Conservation (phyloP, 495 filamentous ascomycete genomes). For the Penicillium macrosclerotiorum region DNA sequence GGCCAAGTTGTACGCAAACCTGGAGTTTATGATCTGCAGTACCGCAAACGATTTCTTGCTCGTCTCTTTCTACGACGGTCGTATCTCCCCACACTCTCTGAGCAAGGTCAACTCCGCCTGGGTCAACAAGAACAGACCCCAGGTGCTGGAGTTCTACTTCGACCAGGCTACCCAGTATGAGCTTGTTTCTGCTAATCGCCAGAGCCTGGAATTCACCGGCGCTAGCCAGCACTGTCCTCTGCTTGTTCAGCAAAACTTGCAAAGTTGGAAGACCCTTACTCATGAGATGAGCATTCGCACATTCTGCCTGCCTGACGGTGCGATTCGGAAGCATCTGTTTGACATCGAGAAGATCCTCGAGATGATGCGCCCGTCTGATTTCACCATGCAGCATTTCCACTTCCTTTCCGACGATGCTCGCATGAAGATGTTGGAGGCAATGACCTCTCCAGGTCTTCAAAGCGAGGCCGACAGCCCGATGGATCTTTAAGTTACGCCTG, state of each 20-base stretch:
- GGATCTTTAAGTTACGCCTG: not conserved
- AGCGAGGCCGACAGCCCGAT: not conserved
- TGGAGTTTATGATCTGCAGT: constrained; percentile 54
- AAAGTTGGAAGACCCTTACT: constrained; percentile 50
- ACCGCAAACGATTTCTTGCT: constrained; percentile 52
- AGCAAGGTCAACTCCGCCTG: constrained; percentile 44
- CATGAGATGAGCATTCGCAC: constrained; percentile 54
- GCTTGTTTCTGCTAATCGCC: constrained; percentile 49
- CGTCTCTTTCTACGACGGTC: constrained; percentile 44
- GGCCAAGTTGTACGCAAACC: constrained; percentile 51
- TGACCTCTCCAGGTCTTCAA: not conserved
- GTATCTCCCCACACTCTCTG: constrained; percentile 47
- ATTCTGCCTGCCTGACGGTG: constrained; percentile 53
- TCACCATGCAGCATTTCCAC: constrained; percentile 40
- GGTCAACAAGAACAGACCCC: constrained; percentile 50
- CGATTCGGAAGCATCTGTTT: constrained; percentile 52
- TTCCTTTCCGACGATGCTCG: too few species aligned
- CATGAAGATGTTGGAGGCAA: not conserved
- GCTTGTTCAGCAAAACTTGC: constrained; percentile 45
- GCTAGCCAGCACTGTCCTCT: constrained; percentile 33
- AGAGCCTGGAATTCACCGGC: constrained; percentile 49
- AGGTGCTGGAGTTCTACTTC: constrained; percentile 55
- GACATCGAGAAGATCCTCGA: constrained; percentile 53
- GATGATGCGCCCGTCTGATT: constrained; percentile 47
- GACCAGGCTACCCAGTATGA: constrained; percentile 56